A percentile compares a stretch with the other conserved stretches of the same genome.
Conservation (phyloP, 805 yeast species). For the Monosporozyma yasuniensis region DNA sequence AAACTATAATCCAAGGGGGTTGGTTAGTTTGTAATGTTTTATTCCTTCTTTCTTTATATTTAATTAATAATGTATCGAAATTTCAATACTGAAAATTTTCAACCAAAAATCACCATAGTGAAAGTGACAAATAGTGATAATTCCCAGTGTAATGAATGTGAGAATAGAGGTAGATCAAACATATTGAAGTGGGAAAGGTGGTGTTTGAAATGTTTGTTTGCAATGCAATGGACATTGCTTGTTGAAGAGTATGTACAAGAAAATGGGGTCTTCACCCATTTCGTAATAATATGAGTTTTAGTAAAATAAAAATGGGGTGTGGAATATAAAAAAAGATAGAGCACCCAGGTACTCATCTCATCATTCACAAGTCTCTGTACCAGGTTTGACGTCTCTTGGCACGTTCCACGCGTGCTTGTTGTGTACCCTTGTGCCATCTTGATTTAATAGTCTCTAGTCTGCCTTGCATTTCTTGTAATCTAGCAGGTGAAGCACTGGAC, state of each 20-base stretch:
- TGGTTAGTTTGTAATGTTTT: neutral
- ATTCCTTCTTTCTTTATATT: neutral
- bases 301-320: neutral
- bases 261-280: neutral
- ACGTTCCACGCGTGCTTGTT: slow-evolving; percentile 46
- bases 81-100: neutral
- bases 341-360: neutral
- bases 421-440: slow-evolving; percentile 42
- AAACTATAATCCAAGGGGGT: neutral
- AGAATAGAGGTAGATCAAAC: too few species aligned
- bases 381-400: slow-evolving; percentile 50
- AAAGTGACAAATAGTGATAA: neutral
- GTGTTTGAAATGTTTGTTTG: neutral
- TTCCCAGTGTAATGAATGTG: neutral
- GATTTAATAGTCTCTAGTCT: slow-evolving; percentile 39
- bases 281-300: neutral
- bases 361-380: slow-evolving; percentile 39
- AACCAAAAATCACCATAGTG: neutral
- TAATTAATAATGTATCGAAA: neutral
- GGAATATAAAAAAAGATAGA: neutral
- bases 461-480: slow-evolving; percentile 37
- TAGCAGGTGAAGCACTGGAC: slow-evolving; percentile 36
- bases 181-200: neutral
- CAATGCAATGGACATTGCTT: neutral
- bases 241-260: neutral